phyloP scores from a whole-genome alignment of 257 asterid genomes.

The Hygrophila difformis region DNA sequence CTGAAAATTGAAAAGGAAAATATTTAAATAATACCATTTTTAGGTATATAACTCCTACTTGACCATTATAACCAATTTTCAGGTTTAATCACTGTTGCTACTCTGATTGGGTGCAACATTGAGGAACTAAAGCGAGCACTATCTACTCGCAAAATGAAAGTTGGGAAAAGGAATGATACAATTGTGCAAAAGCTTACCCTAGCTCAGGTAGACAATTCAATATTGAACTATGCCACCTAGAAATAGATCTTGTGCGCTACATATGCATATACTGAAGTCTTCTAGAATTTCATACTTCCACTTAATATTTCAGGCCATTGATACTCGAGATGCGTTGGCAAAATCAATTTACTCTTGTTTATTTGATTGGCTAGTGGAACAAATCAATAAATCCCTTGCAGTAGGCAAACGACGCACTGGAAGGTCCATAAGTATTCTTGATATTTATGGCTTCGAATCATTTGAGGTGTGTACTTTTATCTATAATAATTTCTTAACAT shows the following conservation, averaged over 20 bases:
- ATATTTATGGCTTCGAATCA: slow-evolving; percentile 97
- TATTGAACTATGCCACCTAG: slow-evolving; percentile 11
- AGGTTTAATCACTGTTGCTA: slow-evolving; percentile 70
- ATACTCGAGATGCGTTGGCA: slow-evolving; percentile 92
- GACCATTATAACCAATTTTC: slow-evolving; percentile 16
- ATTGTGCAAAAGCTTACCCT: slow-evolving; percentile 80
- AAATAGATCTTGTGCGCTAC: too few species aligned
- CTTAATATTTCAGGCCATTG: slow-evolving; percentile 66
- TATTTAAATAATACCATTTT: too few species aligned
- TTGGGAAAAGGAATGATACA: slow-evolving; percentile 58
- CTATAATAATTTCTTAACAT: slow-evolving; percentile 7
- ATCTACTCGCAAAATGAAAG: slow-evolving; percentile 93
- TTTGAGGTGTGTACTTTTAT: slow-evolving; percentile 56
- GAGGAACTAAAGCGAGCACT: slow-evolving; percentile 71
- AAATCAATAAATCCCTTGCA: slow-evolving; percentile 87
- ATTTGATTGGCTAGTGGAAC: slow-evolving; percentile 97
- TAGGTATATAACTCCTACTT: too few species aligned
- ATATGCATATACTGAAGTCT: slow-evolving; percentile 3
- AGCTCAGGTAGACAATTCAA: slow-evolving; percentile 55
- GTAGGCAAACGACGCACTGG: slow-evolving; percentile 96
- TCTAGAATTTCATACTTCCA: slow-evolving; percentile 11
- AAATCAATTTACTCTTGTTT: slow-evolving; percentile 91
- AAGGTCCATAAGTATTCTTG: slow-evolving; percentile 94
- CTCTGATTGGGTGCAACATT: slow-evolving; percentile 63
- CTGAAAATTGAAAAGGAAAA: too few species aligned